Evolutionary conservation across 2,329 filamentous ascomycete species (phyloP), one percentile per base, ranked within the genome.

Genomic region (Fusarium tanahbumbuense): DNA sequence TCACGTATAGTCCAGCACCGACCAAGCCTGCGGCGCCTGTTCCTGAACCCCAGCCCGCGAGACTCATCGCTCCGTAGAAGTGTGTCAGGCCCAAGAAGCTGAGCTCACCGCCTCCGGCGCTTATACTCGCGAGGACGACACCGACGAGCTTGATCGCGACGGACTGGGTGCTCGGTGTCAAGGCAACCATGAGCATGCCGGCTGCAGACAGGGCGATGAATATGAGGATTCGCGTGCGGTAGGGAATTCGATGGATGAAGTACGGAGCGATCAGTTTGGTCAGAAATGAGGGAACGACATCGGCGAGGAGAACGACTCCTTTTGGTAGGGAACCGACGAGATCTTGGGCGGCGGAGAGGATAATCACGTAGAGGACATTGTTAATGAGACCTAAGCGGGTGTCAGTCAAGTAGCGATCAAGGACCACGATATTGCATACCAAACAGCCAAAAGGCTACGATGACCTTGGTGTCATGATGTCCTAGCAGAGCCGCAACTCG

Each of bases 321-420:
- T 98, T 98, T 52, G 96, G 96, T 3, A 98, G 86, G 32, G 93
- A 91, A 37, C 95, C 95, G 74, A 98, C 96, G 67, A 99, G 92
- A 77, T 99, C 96, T 75, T 98, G 92, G 6, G 96, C 96, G 37
- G 96, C 93, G 30, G 94, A 97, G 76, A 99, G 91, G 78, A 98
- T 96, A 79, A 98, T 93, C 59, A 98, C 95, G 81, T 98, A 98
- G 82, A 98, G 92, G 73, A 98, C 93, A 83, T 98, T 98, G 82
- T 99, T 98, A 78, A 98, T 96, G 20, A 82, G 77, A 58, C 81
- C 81, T 28, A 28, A 28, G 12, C 3, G 12, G 1, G 5, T 15
- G 30, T 32, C 30, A 32, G 13, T 32, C 7, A 15, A 1, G 1
- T 32, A 15, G 8, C 30, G 0, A 22, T 6, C 2, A 8, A 6